Percentiles rank a stretch among this genome's conserved stretches.
phyloP scores from a whole-genome alignment of 768 basidiomycete genomes.

The Suillus plorans region DNA sequence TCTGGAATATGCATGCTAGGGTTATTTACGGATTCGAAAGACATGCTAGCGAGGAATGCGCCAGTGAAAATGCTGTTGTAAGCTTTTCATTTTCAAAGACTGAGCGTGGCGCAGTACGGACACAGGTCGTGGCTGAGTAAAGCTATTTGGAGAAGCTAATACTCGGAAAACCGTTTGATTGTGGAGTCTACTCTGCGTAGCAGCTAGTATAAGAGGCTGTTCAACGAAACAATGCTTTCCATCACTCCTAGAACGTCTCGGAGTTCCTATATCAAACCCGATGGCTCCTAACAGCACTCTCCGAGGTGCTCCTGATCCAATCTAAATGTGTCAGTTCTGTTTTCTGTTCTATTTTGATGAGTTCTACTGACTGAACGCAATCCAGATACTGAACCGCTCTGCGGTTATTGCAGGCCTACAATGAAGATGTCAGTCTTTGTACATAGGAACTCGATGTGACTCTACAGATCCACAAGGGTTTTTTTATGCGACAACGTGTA shows the following conservation, averaged over 20 bases:
- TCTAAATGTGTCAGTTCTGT: constrained; percentile 24
- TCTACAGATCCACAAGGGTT: constrained; percentile 18
- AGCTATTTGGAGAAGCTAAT: neutral
- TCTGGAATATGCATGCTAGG: neutral
- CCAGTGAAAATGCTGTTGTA: no score
- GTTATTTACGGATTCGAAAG: neutral
- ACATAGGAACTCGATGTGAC: neutral
- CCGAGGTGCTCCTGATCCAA: constrained; percentile 24
- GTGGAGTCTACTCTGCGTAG: neutral
- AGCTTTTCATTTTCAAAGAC: neutral
- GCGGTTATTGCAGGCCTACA: constrained; percentile 23
- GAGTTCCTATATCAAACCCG: neutral
- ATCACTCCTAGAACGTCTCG: neutral
- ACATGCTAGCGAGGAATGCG: no score
- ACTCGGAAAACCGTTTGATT: neutral
- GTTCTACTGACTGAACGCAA: neutral
- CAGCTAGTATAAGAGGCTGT: neutral
- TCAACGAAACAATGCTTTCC: neutral
- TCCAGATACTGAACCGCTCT: constrained; percentile 21
- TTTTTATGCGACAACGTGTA: constrained; percentile 16
- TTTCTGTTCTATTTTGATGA: neutral
- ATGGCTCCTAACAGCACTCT: constrained; percentile 28
- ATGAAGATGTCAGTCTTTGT: constrained; percentile 16
- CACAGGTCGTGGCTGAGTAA: neutral
- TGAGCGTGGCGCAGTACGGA: neutral